A percentile compares a stretch with the other conserved stretches of the same genome.
Conservation (phyloP, 208 protist species). For the Trypanosoma lewisi region DNA sequence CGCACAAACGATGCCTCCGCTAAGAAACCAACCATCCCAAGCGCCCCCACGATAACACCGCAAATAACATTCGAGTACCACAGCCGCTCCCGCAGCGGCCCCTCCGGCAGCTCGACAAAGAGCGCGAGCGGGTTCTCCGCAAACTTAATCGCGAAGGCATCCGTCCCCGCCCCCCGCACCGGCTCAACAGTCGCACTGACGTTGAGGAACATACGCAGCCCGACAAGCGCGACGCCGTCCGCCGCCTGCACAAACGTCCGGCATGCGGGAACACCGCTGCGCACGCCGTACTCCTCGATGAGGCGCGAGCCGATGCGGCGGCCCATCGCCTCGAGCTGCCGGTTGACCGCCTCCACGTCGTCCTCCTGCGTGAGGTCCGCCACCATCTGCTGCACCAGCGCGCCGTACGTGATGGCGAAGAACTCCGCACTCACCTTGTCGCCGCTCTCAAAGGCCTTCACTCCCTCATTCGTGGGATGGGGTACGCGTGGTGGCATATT, state of each 20-base stretch:
- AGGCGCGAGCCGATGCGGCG: slow-evolving; percentile 96
- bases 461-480: slow-evolving; percentile 48
- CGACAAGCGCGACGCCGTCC: slow-evolving; percentile 93
- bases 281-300: slow-evolving; percentile 96
- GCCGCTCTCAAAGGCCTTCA: slow-evolving; percentile 62
- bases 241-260: slow-evolving; percentile 92
- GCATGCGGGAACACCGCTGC: slow-evolving; percentile 80
- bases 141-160: slow-evolving; percentile 91
- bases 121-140: slow-evolving; percentile 96
- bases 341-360: slow-evolving; percentile 94
- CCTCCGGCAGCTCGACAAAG: slow-evolving; percentile 97
- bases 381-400: slow-evolving; percentile 95
- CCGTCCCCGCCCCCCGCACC: slow-evolving; percentile 65
- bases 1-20: slow-evolving; percentile 80
- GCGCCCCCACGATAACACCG: slow-evolving; percentile 94
- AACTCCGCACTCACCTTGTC: slow-evolving; percentile 94
- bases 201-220: slow-evolving; percentile 97
- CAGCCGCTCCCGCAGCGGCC: slow-evolving; percentile 74
- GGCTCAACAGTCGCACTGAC: slow-evolving; percentile 83
- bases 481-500: slow-evolving; percentile 5
- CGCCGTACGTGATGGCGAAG: slow-evolving; percentile 97
- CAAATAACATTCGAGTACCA: slow-evolving; percentile 97
- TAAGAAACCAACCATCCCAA: slow-evolving; percentile 93
- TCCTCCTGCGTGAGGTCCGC: slow-evolving; percentile 91
- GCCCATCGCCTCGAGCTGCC: slow-evolving; percentile 95